phyloP scores from a whole-genome alignment of 768 basidiomycete species.

The Plicaturopsis crispa region DNA sequence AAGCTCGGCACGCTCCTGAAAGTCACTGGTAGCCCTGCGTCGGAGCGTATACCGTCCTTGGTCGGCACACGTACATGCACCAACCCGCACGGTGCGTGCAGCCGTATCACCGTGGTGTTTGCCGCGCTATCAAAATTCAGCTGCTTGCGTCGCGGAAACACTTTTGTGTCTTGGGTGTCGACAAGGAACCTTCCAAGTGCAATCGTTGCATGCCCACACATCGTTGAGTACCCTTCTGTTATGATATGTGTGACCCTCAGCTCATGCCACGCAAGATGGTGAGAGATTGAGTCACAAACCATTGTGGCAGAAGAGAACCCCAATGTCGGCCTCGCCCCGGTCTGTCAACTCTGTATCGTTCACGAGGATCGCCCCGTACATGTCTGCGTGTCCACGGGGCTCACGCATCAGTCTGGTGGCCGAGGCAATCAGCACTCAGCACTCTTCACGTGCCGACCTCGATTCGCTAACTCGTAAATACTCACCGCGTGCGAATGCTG shows the following conservation, averaged over 20 bases:
- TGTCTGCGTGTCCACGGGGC: slow-evolving; percentile 30
- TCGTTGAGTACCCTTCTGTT: slow-evolving; percentile 32
- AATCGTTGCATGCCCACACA: slow-evolving; percentile 35
- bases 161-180: slow-evolving; percentile 23
- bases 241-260: not conserved
- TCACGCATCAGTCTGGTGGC: slow-evolving; percentile 26
- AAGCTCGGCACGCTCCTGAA: slow-evolving; percentile 30
- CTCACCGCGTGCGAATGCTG: slow-evolving; percentile 12
- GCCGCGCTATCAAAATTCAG: slow-evolving; percentile 17
- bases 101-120: slow-evolving; percentile 15
- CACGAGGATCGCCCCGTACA: slow-evolving; percentile 33
- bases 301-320: slow-evolving; percentile 35
- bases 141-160: slow-evolving; percentile 22
- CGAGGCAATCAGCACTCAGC: not conserved
- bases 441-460: slow-evolving; percentile 5
- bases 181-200: slow-evolving; percentile 32
- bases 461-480: slow-evolving; percentile 5
- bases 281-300: slow-evolving; percentile 13
- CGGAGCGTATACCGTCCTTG: slow-evolving; percentile 14
- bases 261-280: not conserved
- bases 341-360: slow-evolving; percentile 25
- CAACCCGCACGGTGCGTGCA: slow-evolving; percentile 33
- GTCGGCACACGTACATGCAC: slow-evolving; percentile 24
- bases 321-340: slow-evolving; percentile 27
- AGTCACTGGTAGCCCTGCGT: slow-evolving; percentile 20